Evolutionary conservation across 345 rosid genomes (phyloP), one percentile per base, ranked within the genome.

Genomic region (Gossypium stocksii): DNA sequence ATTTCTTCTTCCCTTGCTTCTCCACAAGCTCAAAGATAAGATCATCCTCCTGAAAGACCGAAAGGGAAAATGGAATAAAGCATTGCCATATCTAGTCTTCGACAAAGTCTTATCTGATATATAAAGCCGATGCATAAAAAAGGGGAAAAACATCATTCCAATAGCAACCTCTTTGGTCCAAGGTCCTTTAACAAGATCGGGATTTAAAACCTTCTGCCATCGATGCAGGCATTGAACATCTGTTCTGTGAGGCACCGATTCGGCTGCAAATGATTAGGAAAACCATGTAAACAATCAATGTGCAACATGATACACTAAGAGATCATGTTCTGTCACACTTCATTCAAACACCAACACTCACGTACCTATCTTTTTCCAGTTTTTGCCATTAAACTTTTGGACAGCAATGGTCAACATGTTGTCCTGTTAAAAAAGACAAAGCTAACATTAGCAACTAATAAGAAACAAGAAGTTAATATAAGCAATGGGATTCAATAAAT

Each of bases 141-240:
- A 3, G 57, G 3, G 27, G 16, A 22, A 51, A 48, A 51, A 49
- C 52, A 17, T 63, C 27, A 48, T 52, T 58, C 7, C 25, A 44
- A 57, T 20, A 19, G 48, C 66, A 34, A 87, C 91, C 90, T 89
- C 84, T 77, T 82, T 85, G 66, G 74, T 87, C 91, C 91, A 89
- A 12, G 85, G 88, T 77, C 91, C 88, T 76, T 89, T 86, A 46
- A 85, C 75, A 49, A 89, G 88, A 15, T 77, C 74, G 7, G 91
- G 88, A 74, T 87, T 73, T 7, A 89, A 88, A 78, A 89, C 89
- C 82, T 86, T 87, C 75, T 84, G 88, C 89, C 89, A 87, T 7
- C 88, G 79, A 81, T 87, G 88, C 74, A 89, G 71, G 76, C 89
- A 87, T 63, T 87, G 89, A 38, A 83, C 86, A 53, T 83, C 85